These are phyloP conservation scores for Triticum turgidum DNA, from an alignment of 176 grass and related monocot species.

Conservation along the genomic window DNA sequence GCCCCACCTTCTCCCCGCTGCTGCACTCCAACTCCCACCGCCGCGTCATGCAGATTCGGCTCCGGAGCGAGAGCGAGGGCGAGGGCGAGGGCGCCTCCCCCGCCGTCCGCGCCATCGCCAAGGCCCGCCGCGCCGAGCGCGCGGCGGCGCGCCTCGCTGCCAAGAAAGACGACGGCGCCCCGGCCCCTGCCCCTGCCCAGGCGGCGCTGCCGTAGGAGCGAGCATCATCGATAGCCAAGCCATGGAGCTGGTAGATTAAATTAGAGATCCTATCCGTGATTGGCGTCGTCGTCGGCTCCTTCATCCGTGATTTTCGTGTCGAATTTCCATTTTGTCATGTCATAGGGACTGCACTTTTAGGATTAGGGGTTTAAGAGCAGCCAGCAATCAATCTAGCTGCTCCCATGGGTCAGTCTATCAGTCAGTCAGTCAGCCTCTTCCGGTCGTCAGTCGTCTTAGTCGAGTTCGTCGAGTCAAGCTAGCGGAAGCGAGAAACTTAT, in stretches of 20 bases:
- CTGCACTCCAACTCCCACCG: conserved; percentile 92
- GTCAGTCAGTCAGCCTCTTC: background rate
- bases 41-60: conserved; percentile 75
- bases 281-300: background rate
- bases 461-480: background rate
- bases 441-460: background rate
- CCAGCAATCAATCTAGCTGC: background rate
- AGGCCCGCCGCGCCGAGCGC: conserved; percentile 31
- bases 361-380: conserved; percentile 31
- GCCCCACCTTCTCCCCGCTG: conserved; percentile 68
- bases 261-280: conserved; percentile 35
- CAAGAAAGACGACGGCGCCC: background rate
- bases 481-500: background rate
- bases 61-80: background rate
- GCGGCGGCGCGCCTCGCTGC: conserved; percentile 23
- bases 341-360: conserved; percentile 3
- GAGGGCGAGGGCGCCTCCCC: background rate
- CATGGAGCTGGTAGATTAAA: conserved; percentile 2
- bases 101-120: background rate
- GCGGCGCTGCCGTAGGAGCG: background rate
- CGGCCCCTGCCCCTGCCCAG: background rate
- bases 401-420: background rate
- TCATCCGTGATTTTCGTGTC: conserved; percentile 4
- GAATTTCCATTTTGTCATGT: conserved; percentile 41
- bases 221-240: conserved; percentile 8